phyloP scores from a whole-genome alignment of 345 rosid species.

The Lepidium sativum region DNA sequence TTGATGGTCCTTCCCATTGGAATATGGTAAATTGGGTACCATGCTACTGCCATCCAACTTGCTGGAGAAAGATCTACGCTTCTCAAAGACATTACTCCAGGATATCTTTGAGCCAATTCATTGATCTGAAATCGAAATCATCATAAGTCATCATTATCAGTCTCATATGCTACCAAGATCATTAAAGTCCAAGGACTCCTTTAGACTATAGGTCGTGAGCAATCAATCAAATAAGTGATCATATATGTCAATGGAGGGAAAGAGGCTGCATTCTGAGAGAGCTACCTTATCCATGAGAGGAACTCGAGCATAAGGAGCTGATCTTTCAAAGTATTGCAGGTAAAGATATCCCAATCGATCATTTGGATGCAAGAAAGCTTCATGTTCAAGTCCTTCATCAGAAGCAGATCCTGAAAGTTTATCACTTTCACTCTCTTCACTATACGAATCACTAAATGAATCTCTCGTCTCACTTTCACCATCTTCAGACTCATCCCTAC shows the following conservation, averaged over 20 bases:
- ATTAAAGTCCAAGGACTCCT: background rate
- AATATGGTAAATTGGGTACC: constrained; percentile 97
- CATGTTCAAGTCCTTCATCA: constrained; percentile 82
- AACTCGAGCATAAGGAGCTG: constrained; percentile 87
- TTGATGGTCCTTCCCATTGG: constrained; percentile 99
- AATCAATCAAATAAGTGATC: background rate
- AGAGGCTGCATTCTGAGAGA: background rate
- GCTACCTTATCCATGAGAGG: constrained; percentile 98
- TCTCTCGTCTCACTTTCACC: constrained; percentile 80
- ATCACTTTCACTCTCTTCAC: constrained; percentile 88
- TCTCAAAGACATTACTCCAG: constrained; percentile 83
- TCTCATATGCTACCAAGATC: background rate
- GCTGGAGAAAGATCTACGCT: constrained; percentile 99
- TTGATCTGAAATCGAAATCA: constrained; percentile 47
- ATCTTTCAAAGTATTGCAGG: constrained; percentile 76
- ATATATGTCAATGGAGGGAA: too few relatives aligned
- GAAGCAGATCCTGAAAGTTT: constrained; percentile 77
- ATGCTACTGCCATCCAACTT: constrained; percentile 98
- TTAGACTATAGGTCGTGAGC: background rate
- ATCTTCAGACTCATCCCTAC: constrained; percentile 71
- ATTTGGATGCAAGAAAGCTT: constrained; percentile 49
- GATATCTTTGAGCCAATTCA: constrained; percentile 58
- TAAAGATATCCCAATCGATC: constrained; percentile 75
- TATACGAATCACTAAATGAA: constrained; percentile 71
- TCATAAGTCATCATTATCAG: background rate